Base-by-base conservation (phyloP, 495 filamentous ascomycete species). In the Bacidia gigantensis region DNA sequence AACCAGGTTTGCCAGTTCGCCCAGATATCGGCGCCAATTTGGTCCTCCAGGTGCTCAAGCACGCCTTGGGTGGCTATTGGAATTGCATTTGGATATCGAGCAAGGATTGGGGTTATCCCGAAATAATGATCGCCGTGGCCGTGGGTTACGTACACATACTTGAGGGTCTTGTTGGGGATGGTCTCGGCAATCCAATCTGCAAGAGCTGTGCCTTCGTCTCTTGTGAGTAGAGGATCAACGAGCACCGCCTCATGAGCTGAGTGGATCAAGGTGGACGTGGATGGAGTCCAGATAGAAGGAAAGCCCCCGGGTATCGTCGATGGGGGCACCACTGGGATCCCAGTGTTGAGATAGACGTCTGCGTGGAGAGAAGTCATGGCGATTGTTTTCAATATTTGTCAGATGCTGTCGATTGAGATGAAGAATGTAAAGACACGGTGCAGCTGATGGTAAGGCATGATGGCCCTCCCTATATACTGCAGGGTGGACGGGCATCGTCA, bases 61-160 rank as follows among this genome's bases (percentile, higher is more conserved):
- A 58, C 58, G 10, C 40, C 57, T 18, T 51, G 21, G 1, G 68
- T 72, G 11, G 69, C 66, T 2, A 70, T 35, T 10, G 61, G 53
- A 10, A 54, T 43, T 0, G 56, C 57, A 0, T 56, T 50, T 1
- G 68, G 69, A 42, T 67, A 74, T 0, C 57, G 55, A 21, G 56
- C 26, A 3, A 56, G 18, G 5, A 75, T 50, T 7, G 56, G 21
- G 0, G 62, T 46, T 1, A 64, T 24, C 11, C 65, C 65, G 50
- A 69, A 72, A 55, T 62, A 75, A 47, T 75, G 69, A 57, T 75
- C 69, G 9, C 67, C 69, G 51, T 73, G 69, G n/a, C 66, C 69
- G 50, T 73, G 69, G 10, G 69, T 71, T 45, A 73, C 62, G 58
- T 71, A 73, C 21, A 75, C 63, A 11, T 62, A 57, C 0, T 51